These are phyloP conservation scores for Galium porrigens DNA, from an alignment of 305 asterid genomes.

Conservation along the genomic window DNA sequence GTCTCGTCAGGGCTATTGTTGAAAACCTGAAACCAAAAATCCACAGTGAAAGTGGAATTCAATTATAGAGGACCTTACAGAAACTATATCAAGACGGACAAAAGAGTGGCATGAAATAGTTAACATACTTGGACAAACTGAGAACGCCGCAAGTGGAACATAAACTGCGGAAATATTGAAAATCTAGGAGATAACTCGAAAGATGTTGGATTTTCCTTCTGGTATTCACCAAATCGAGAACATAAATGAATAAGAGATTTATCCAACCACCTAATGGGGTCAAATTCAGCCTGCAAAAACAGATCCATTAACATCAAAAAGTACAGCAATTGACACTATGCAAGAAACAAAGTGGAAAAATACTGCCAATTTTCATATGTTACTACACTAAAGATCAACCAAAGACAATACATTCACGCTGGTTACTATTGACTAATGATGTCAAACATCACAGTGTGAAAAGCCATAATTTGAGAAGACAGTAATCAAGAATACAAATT, in stretches of 20 bases:
- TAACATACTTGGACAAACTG: conserved; percentile 78
- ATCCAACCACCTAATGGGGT: conserved; percentile 96
- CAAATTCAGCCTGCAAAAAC: conserved; percentile 81
- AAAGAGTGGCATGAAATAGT: conserved; percentile 7
- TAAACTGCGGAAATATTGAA: conserved; percentile 93
- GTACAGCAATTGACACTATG: background rate
- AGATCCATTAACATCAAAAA: background rate
- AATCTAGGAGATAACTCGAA: conserved; percentile 73
- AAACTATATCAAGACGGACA: background rate
- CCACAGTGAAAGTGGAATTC: background rate
- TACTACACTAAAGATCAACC: background rate
- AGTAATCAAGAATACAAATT: background rate
- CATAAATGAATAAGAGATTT: conserved; percentile 90
- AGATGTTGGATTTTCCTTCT: conserved; percentile 84
- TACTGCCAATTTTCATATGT: background rate
- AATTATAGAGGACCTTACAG: conserved; percentile 13
- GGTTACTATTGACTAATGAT: background rate
- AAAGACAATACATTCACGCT: background rate
- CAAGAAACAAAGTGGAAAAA: background rate
- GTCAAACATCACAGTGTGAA: background rate
- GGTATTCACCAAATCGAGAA: conserved; percentile 88
- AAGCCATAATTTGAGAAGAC: background rate
- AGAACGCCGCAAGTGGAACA: conserved; percentile 82
- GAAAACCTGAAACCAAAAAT: conserved; percentile 47
- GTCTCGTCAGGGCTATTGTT: conserved; percentile 99